Evolutionary conservation across 164 flowering plant genomes (phyloP).

Genomic region (Tetrastigma voinierianum): DNA sequence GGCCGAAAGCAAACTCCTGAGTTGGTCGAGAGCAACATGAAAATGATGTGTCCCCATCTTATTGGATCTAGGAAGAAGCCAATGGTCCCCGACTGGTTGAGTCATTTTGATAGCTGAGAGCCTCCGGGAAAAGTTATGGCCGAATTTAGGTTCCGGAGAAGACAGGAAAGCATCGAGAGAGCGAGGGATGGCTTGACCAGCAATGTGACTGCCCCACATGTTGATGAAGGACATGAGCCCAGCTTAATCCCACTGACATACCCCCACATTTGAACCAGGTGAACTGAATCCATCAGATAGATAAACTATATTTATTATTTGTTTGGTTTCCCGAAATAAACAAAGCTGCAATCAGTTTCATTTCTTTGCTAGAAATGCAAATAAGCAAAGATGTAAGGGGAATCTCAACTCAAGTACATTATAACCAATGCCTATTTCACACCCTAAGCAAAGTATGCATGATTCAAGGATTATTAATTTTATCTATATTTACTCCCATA

Average conservation of each 20-base stretch:
- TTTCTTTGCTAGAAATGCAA: too few species aligned
- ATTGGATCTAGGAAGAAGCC: conserved; percentile 29
- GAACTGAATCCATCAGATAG: conserved; percentile 31
- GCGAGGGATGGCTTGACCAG: conserved; percentile 22
- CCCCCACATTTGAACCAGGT: conserved; percentile 85
- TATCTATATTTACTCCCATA: too few species aligned
- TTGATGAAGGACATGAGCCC: conserved; percentile 77
- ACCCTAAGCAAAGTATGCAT: too few species aligned
- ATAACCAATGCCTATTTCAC: too few species aligned
- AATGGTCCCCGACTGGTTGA: conserved; percentile 48
- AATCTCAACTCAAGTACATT: too few species aligned
- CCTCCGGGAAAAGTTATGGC: background rate
- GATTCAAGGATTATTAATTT: too few species aligned
- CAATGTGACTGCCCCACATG: conserved; percentile 40
- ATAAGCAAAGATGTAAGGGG: too few species aligned
- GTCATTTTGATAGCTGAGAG: conserved; percentile 35
- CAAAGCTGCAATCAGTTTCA: too few species aligned
- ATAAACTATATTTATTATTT: background rate
- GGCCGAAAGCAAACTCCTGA: conserved; percentile 30
- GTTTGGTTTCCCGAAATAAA: background rate
- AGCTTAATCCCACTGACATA: conserved; percentile 62
- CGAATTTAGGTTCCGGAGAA: conserved; percentile 2
- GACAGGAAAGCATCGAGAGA: background rate
- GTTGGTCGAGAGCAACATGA: conserved; percentile 31
- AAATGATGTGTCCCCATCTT: conserved; percentile 46